Conservation (phyloP, 116 monocot species). For the Thalassia testudinum region DNA sequence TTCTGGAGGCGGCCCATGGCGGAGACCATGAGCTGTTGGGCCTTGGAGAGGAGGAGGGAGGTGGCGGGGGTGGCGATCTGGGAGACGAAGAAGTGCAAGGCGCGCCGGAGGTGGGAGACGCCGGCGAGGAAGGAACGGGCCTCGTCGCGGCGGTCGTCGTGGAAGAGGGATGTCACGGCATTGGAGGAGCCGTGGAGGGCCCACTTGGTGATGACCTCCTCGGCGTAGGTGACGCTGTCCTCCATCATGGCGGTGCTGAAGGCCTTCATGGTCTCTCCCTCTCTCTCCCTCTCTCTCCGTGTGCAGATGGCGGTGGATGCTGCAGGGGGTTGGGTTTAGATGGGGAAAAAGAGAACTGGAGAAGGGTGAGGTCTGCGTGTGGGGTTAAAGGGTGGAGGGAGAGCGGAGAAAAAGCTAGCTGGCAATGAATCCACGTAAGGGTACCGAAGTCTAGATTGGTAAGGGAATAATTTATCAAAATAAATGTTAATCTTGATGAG, state of each 20-base stretch:
- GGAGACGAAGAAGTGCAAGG: slow-evolving; percentile 21
- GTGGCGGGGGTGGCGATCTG: background rate
- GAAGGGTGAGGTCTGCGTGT: background rate
- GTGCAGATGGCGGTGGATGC: background rate
- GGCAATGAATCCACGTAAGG: background rate
- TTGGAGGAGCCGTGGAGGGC: background rate
- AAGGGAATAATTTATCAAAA: too few species aligned
- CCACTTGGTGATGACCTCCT: slow-evolving; percentile 22
- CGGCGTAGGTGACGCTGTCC: background rate
- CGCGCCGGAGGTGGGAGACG: slow-evolving; percentile 17
- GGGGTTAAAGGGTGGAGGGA: background rate
- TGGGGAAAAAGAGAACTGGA: background rate
- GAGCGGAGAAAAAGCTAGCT: background rate
- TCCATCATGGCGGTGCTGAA: slow-evolving; percentile 4
- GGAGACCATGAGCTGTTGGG: slow-evolving; percentile 4
- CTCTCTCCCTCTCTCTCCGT: too few species aligned
- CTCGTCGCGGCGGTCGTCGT: slow-evolving; percentile 11
- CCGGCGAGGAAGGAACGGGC: slow-evolving; percentile 12
- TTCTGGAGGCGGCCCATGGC: slow-evolving; percentile 12
- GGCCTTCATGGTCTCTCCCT: background rate
- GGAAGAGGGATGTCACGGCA: background rate
- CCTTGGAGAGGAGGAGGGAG: background rate
- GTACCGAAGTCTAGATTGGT: too few species aligned
- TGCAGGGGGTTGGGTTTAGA: background rate
- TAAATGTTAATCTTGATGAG: too few species aligned